Percentiles rank a stretch among this genome's conserved stretches.
phyloP scores from a whole-genome alignment of 768 basidiomycete genomes.

The Agaricus sinodeliciosus region DNA sequence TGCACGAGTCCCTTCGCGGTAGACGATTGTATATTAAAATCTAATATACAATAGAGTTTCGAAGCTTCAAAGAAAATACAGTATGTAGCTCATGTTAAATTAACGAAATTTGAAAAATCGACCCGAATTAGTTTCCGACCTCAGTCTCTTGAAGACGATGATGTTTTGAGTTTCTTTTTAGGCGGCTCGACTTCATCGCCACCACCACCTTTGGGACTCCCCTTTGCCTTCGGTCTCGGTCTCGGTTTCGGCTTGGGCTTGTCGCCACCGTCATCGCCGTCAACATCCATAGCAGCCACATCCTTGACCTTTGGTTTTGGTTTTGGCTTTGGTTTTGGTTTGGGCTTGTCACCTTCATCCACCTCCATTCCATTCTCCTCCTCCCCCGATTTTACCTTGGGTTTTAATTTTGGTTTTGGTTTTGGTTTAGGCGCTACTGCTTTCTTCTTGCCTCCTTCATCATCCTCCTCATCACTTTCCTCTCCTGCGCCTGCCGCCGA shows the following conservation, averaged over 20 bases:
- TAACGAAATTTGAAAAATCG: too few species aligned
- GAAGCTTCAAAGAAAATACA: too few species aligned
- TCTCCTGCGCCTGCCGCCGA: conserved; percentile 18
- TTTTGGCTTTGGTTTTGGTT: conserved; percentile 29
- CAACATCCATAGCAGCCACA: conserved; percentile 44
- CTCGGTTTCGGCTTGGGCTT: conserved; percentile 40
- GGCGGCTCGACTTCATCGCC: conserved; percentile 45
- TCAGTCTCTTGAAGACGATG: conserved; percentile 10
- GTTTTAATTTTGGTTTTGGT: conserved; percentile 37
- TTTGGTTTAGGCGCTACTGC: conserved; percentile 41
- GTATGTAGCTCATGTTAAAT: too few species aligned
- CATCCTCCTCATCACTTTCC: conserved; percentile 34
- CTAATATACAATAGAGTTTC: too few species aligned
- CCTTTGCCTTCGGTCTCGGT: conserved; percentile 23
- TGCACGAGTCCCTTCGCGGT: too few species aligned
- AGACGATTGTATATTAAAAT: too few species aligned
- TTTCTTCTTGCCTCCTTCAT: conserved; percentile 32
- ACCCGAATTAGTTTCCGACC: too few species aligned
- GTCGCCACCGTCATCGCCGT: conserved; percentile 11
- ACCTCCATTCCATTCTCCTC: conserved; percentile 43
- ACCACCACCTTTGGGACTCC: conserved; percentile 28
- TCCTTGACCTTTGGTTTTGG: conserved; percentile 32
- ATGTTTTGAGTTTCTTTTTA: conserved; percentile 72
- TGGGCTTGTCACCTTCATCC: conserved; percentile 33
- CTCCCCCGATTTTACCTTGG: conserved; percentile 36